phyloP scores from a whole-genome alignment of 2,329 filamentous ascomycete species.

The Cordyceps cicadae region DNA sequence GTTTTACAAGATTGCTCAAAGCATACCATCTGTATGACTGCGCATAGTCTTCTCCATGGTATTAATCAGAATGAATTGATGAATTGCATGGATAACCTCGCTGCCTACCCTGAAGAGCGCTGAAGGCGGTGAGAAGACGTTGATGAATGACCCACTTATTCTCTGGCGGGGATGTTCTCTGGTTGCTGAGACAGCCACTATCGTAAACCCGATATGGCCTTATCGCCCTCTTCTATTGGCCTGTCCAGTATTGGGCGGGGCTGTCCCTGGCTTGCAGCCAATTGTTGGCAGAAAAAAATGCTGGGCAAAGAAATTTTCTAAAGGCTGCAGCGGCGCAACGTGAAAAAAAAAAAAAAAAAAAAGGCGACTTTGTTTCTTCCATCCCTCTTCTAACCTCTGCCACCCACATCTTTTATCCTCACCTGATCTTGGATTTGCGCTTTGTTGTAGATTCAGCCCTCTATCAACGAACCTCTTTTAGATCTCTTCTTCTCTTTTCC shows the following conservation, averaged over 20 bases:
- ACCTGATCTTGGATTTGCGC: not conserved
- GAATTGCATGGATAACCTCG: too few species aligned
- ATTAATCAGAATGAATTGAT: too few species aligned
- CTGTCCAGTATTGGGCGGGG: not conserved
- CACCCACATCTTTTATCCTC: not conserved
- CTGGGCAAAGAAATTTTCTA: conserved; percentile 7
- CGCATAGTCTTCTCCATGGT: too few species aligned
- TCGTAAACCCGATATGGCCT: not conserved
- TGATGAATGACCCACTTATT: not conserved
- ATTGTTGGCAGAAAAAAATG: conserved; percentile 8
- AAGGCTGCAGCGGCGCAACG: not conserved
- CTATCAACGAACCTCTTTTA: not conserved
- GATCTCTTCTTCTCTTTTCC: not conserved
- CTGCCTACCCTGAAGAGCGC: not conserved
- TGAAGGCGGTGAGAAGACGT: conserved; percentile 1
- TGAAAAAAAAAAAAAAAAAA: conserved; percentile 11
- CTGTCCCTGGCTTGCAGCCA: not conserved
- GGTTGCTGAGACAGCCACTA: conserved; percentile 13
- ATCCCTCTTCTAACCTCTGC: conserved; percentile 1
- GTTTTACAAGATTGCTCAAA: too few species aligned
- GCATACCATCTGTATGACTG: too few species aligned
- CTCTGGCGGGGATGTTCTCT: not conserved
- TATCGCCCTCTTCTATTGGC: conserved; percentile 9
- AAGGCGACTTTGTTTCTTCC: conserved; percentile 4
- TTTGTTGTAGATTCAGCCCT: conserved; percentile 2